phyloP scores from a whole-genome alignment of 129 eudicot species.

The Rutidosis leptorrhynchoides region DNA sequence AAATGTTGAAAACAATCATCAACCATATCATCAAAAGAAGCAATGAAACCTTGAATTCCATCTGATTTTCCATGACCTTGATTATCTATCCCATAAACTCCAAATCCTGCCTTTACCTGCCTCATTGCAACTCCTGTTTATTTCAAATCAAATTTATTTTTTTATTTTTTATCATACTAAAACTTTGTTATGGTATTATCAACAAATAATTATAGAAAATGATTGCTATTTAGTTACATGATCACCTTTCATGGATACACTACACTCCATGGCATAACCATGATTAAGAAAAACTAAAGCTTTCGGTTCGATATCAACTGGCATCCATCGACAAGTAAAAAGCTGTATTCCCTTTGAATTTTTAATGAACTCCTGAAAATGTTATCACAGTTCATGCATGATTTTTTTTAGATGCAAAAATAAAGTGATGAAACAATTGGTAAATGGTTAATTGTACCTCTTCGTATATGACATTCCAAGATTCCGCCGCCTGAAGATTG shows the following conservation, averaged over 20 bases:
- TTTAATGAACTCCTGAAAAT: conserved; percentile 49
- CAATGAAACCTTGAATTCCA: conserved; percentile 57
- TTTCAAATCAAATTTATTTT: not conserved
- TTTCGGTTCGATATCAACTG: conserved; percentile 54
- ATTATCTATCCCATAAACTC: conserved; percentile 68
- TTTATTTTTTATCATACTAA: too few species aligned
- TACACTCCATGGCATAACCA: conserved; percentile 96
- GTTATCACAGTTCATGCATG: conserved; percentile 10
- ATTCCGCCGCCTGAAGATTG: conserved; percentile 22
- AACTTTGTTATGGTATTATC: not conserved
- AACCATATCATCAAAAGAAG: conserved; percentile 66
- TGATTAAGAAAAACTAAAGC: conserved; percentile 85
- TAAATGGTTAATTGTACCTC: conserved; percentile 34
- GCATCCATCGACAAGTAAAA: conserved; percentile 78
- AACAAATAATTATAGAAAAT: not conserved
- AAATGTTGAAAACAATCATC: conserved; percentile 53
- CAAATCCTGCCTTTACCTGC: conserved; percentile 69
- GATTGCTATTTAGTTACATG: not conserved
- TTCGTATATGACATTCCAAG: conserved; percentile 40
- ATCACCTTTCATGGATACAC: conserved; percentile 79
- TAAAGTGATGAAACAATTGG: too few species aligned
- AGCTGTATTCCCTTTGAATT: conserved; percentile 60
- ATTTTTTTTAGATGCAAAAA: too few species aligned
- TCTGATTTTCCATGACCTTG: conserved; percentile 89
- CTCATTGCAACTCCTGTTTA: conserved; percentile 54